Evolutionary conservation across 2,329 filamentous ascomycete species (phyloP), one percentile per base, ranked within the genome.

Genomic region (Bipolaris bicolor): DNA sequence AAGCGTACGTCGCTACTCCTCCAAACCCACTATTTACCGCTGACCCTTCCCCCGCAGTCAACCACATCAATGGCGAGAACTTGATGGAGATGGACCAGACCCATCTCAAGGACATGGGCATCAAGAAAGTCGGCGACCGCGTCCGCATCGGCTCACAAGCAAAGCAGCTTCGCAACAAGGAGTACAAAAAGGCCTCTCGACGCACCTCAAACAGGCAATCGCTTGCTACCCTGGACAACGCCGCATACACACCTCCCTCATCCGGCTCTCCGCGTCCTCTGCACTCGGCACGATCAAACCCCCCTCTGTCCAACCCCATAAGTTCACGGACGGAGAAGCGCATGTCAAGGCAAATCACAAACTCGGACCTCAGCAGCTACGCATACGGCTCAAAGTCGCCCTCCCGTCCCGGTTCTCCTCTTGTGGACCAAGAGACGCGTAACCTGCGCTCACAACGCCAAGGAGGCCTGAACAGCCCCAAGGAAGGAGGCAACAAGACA

Each of bases 41-140:
- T 74, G 39, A 74, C 69, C 11, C 7, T 3, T 39, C 7, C 24
- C 22, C 66, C 41, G 39, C 59, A 86, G 84, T 88, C 73, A 97
- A 99, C 76, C 91, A 98, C 77, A 97, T 99, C 81, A 99, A 95
- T 74, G 95, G 95, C 70, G 92, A 97, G 79, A 97, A 96, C 73
- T 82, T 99, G 43, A 84, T 99, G 67, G 95, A 99, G 79, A 94
- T 97, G 83, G 95, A 99, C 78, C 96, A 97, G 81, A 89, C 92
- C 54, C 92, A 96, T 39, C 83, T 99, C 62, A 96, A 97, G 77
- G 95, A 99, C 77, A 96, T 99, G 87, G 95, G 95, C 41, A 94
- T 99, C 67, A 96, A 97, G 67, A 99, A 98, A 78, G 91, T 99
- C 64, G 95, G 95, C 63, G 95, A 99, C 77, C 88, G 95, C 52